A percentile compares a stretch with the other conserved stretches of the same genome.
Conservation (phyloP, 805 yeast genomes). For the Deakozyma indianensis region DNA sequence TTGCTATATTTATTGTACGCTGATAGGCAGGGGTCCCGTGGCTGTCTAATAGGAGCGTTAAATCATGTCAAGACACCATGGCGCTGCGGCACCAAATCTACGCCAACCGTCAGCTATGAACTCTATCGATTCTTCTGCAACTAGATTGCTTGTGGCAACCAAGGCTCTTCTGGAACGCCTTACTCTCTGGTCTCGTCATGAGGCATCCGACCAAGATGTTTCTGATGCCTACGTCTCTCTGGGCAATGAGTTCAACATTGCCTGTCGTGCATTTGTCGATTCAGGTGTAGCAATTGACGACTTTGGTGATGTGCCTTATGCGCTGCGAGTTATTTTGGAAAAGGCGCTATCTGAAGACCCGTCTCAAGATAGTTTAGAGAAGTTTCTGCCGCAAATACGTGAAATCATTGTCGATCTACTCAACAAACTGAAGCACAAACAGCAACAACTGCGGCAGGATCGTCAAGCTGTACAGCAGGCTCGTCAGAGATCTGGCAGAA, state of each 20-base stretch:
- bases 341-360: constrained; percentile 76
- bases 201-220: constrained; percentile 70
- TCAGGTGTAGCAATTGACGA: constrained; percentile 70
- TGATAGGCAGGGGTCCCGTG: no score
- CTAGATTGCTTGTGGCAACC: constrained; percentile 71
- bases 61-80: no score
- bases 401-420: constrained; percentile 72
- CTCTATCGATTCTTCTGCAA: constrained; percentile 65
- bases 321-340: constrained; percentile 66
- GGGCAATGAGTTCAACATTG: constrained; percentile 86
- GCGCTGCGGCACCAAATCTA: no score
- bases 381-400: constrained; percentile 70
- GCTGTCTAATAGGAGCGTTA: no score
- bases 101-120: constrained; percentile 16
- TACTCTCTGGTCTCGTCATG: constrained; percentile 77
- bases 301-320: constrained; percentile 81
- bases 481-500: constrained; percentile 4
- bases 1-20: no score
- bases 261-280: constrained; percentile 61
- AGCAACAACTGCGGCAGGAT: constrained; percentile 31
- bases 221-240: constrained; percentile 82
- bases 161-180: constrained; percentile 75
- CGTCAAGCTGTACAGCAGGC: constrained; percentile 6
- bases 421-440: constrained; percentile 70
- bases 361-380: constrained; percentile 66